These are phyloP conservation scores for Populus ilicifolia DNA, from an alignment of 345 rosid species.

Conservation along the genomic window DNA sequence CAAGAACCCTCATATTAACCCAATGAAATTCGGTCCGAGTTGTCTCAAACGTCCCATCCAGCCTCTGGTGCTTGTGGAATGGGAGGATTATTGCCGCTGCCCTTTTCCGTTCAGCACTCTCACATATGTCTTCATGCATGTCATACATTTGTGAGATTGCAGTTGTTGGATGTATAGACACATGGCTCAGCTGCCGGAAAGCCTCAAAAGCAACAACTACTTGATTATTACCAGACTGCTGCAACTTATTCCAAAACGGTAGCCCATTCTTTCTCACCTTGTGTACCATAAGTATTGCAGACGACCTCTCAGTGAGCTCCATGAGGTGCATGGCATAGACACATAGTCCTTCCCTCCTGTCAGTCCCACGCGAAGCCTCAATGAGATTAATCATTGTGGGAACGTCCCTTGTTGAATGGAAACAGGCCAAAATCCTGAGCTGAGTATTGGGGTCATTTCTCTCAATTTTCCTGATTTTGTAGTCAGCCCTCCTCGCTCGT, in stretches of 20 bases:
- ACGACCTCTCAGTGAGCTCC: conserved; percentile 89
- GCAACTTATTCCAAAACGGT: conserved; percentile 81
- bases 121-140: conserved; percentile 68
- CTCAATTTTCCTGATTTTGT: conserved; percentile 49
- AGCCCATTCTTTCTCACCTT: conserved; percentile 75
- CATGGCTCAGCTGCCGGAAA: conserved; percentile 56
- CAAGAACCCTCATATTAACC: conserved; percentile 62
- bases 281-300: conserved; percentile 86
- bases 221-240: conserved; percentile 36
- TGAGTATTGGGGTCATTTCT: conserved; percentile 38
- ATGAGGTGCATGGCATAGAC: conserved; percentile 90
- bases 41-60: conserved; percentile 63
- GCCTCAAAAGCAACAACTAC: conserved; percentile 79
- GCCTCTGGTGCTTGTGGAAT: conserved; percentile 68
- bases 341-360: conserved; percentile 56
- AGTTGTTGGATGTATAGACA: conserved; percentile 71
- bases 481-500: conserved; percentile 23
- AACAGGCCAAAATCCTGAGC: conserved; percentile 57
- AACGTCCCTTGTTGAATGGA: conserved; percentile 48
- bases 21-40: conserved; percentile 47
- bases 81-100: conserved; percentile 70
- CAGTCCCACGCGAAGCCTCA: conserved; percentile 79
- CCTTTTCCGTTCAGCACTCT: conserved; percentile 54
- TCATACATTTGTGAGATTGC: conserved; percentile 65
- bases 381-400: conserved; percentile 63